These are phyloP conservation scores for Echinosophora koreensis DNA, from an alignment of 306 rosid species.

Conservation along the genomic window DNA sequence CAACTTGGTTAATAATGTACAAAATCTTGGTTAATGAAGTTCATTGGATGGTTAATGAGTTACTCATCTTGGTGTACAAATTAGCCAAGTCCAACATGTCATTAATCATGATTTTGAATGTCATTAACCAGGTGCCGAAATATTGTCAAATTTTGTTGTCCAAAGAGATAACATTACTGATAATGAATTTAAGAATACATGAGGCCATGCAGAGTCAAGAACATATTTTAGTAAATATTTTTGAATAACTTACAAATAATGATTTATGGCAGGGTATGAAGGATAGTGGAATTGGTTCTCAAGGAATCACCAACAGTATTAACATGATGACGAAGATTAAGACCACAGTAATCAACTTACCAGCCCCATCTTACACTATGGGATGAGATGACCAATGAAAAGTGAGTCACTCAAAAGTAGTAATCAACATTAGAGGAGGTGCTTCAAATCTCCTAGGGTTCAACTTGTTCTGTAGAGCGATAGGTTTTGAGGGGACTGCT, in stretches of 20 bases:
- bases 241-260: constrained; percentile 12
- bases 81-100: no score
- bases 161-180: no score
- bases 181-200: constrained; percentile 1
- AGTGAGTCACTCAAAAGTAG: neutral
- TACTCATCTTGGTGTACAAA: no score
- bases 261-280: constrained; percentile 76
- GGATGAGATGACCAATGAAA: constrained; percentile 57
- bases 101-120: no score
- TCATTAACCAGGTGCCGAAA: no score
- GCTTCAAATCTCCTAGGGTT: constrained; percentile 31
- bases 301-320: constrained; percentile 88
- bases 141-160: no score
- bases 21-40: no score
- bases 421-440: neutral
- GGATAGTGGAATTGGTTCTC: constrained; percentile 94
- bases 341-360: constrained; percentile 77
- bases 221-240: neutral
- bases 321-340: constrained; percentile 87
- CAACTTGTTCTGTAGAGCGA: constrained; percentile 18
- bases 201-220: constrained; percentile 6
- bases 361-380: constrained; percentile 80
- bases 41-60: no score
- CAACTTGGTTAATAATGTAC: no score
- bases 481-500: constrained; percentile 7